These are phyloP conservation scores for Raphanus raphanistrum DNA, from an alignment of 345 rosid species.

Conservation along the genomic window DNA sequence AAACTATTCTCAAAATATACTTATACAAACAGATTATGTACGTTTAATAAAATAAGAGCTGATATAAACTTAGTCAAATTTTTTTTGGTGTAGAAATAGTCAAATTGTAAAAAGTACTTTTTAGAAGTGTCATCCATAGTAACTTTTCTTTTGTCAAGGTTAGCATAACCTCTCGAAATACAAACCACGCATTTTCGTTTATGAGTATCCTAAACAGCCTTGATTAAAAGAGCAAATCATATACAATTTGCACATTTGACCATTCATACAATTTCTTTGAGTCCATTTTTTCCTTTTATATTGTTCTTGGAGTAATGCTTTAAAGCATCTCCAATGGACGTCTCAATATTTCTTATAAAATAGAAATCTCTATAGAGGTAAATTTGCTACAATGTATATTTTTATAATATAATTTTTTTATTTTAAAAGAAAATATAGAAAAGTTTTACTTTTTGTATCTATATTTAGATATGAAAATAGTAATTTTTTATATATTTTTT, in stretches of 20 bases:
- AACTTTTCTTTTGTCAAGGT: background rate
- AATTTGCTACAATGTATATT: too few species aligned
- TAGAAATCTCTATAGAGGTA: too few species aligned
- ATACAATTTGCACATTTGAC: background rate
- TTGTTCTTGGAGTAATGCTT: background rate
- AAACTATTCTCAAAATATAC: background rate
- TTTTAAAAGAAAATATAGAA: too few species aligned
- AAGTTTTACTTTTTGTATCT: too few species aligned
- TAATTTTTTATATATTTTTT: too few species aligned
- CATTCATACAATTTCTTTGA: background rate
- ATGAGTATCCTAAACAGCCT: background rate
- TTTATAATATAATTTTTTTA: too few species aligned
- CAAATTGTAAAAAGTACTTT: background rate
- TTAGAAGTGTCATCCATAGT: background rate
- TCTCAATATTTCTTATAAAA: too few species aligned
- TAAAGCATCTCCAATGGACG: background rate
- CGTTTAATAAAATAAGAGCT: background rate
- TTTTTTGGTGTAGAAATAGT: background rate
- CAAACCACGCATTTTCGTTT: background rate
- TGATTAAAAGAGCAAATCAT: background rate
- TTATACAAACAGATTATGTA: background rate
- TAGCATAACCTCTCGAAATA: background rate
- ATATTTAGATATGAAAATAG: too few species aligned
- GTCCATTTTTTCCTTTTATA: background rate
- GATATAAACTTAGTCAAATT: background rate